These are phyloP conservation scores for Aspergillus ruber DNA, from an alignment of 2,329 filamentous ascomycete genomes.

Conservation along the genomic window DNA sequence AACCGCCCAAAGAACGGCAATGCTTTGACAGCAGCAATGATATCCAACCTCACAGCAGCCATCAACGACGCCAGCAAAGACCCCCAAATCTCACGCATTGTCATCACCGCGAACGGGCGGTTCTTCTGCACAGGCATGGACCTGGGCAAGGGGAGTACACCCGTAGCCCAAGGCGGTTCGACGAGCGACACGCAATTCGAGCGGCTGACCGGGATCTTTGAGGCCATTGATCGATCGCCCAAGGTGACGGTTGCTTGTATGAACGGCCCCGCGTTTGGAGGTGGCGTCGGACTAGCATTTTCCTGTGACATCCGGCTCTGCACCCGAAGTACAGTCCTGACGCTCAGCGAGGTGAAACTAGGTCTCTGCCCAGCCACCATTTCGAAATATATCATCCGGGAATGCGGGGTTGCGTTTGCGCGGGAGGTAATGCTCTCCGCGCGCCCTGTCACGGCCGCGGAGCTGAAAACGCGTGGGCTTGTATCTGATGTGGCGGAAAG, in stretches of 20 bases:
- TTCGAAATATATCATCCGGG: constrained; percentile 35
- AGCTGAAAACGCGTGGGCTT: constrained; percentile 19
- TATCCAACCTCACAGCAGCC: constrained; percentile 22
- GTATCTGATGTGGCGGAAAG: constrained; percentile 19
- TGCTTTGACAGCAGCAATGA: constrained; percentile 33
- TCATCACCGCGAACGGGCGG: constrained; percentile 30
- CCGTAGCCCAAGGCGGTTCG: constrained; percentile 12
- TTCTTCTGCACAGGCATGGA: constrained; percentile 42
- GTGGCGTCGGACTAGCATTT: constrained; percentile 40
- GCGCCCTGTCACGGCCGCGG: constrained; percentile 19
- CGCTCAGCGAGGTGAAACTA: constrained; percentile 37
- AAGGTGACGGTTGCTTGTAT: constrained; percentile 39
- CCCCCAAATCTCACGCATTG: constrained; percentile 27
- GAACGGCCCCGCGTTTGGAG: constrained; percentile 40
- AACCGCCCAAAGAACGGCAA: constrained; percentile 36
- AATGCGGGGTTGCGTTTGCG: constrained; percentile 33
- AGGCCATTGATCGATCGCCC: constrained; percentile 33
- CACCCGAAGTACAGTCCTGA: constrained; percentile 13
- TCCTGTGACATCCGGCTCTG: constrained; percentile 35
- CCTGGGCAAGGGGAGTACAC: constrained; percentile 17
- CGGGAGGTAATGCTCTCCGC: constrained; percentile 35
- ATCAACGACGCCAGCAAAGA: constrained; percentile 21
- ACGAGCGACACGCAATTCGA: constrained; percentile 16
- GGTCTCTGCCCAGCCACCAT: constrained; percentile 35
- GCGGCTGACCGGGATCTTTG: constrained; percentile 24